phyloP scores from a whole-genome alignment of 1,284 basidiomycete genomes.

The Pseudozyma pruni region DNA sequence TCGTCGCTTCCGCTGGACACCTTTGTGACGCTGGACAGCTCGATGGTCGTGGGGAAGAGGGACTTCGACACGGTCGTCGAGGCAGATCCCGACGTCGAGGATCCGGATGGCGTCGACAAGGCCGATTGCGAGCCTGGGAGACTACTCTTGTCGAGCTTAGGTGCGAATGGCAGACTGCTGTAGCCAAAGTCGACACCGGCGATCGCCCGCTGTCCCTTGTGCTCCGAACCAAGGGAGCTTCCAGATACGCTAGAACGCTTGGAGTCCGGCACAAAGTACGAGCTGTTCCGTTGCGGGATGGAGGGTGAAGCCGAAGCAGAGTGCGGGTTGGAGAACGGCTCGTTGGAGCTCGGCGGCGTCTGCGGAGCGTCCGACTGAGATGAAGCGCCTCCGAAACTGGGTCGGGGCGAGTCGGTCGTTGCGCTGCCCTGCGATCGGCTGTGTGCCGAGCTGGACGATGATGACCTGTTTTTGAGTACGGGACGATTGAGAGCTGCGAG shows the following conservation, averaged over 20 bases:
- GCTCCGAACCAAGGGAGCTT: constrained; percentile 12
- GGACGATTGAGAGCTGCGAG: constrained; percentile 15
- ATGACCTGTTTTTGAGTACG: constrained; percentile 21
- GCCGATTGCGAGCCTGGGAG: constrained; percentile 6
- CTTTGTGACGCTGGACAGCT: constrained; percentile 17
- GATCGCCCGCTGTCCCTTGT: constrained; percentile 33
- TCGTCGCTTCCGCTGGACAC: not conserved
- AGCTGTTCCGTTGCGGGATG: constrained; percentile 23
- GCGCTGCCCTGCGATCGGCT: constrained; percentile 5
- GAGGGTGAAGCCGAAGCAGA: constrained; percentile 6
- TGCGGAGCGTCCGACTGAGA: not conserved
- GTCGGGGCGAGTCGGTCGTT: not conserved
- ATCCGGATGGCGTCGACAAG: constrained; percentile 1
- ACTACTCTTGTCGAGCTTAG: constrained; percentile 26
- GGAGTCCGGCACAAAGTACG: constrained; percentile 6
- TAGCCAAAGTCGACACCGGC: constrained; percentile 56
- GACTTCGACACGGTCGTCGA: constrained; percentile 14
- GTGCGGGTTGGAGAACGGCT: constrained; percentile 2
- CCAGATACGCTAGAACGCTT: constrained; percentile 12
- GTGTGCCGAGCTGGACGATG: constrained; percentile 24
- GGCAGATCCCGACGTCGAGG: constrained; percentile 3
- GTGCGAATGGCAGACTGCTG: constrained; percentile 39
- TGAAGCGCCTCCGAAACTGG: not conserved
- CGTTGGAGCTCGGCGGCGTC: not conserved
- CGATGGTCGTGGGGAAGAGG: constrained; percentile 39